Conservation (phyloP, 2,329 filamentous ascomycete genomes). For the Calonectria naviculata region DNA sequence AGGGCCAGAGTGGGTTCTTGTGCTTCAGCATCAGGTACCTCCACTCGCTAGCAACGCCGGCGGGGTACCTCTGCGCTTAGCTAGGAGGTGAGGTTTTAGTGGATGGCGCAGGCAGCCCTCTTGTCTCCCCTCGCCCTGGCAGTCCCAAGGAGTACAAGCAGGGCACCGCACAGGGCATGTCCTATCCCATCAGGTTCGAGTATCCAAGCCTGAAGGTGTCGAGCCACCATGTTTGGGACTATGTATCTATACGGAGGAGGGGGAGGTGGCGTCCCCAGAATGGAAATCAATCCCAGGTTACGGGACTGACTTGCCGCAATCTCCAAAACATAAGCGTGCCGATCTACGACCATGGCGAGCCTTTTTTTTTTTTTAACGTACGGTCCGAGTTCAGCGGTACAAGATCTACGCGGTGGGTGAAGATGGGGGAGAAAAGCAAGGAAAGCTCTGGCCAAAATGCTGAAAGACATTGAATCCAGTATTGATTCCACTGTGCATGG, state of each 20-base stretch:
- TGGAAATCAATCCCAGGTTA: not conserved
- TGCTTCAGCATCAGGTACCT: constrained; percentile 28
- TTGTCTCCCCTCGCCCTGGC: not conserved
- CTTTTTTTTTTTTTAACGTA: not conserved
- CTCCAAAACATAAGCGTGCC: constrained; percentile 22
- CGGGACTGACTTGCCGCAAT: constrained; percentile 12
- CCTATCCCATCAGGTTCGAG: not conserved
- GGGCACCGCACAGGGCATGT: constrained; percentile 8
- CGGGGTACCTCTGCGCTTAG: constrained; percentile 18
- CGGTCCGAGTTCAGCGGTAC: not conserved
- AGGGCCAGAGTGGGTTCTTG: constrained; percentile 6
- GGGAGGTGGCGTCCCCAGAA: not conserved
- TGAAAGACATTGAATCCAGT: not conserved
- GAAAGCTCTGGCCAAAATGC: not conserved
- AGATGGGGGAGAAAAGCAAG: not conserved
- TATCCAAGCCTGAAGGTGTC: not conserved
- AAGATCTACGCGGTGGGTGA: not conserved
- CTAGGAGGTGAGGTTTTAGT: constrained; percentile 21
- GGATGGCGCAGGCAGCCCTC: constrained; percentile 18
- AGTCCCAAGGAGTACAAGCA: not conserved
- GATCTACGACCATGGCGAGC: constrained; percentile 1
- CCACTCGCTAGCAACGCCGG: constrained; percentile 21
- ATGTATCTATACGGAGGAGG: not conserved
- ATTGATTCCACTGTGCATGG: not conserved
- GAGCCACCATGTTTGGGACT: not conserved